Evolutionary conservation across 2,329 filamentous ascomycete genomes (phyloP), one percentile per base, ranked within the genome.

Genomic region (Aspergillus neotritici): DNA sequence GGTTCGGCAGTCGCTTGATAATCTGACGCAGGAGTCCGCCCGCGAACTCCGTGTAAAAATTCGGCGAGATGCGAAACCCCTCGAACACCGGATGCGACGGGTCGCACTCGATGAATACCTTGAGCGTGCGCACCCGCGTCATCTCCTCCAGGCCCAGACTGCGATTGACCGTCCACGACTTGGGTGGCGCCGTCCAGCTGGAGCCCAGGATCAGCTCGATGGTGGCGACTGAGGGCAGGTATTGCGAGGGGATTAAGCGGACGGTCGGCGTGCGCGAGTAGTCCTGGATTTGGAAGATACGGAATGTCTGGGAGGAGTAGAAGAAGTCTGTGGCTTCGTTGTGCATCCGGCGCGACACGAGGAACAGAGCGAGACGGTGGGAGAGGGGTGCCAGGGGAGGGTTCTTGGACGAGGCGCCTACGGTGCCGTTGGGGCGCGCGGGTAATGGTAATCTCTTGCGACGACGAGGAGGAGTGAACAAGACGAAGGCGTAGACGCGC

Each of bases 101-200:
- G 56, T 82, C 79, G 41, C 71, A 69, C 52, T 80, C 74, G 7
- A 82, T 69, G 48, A 81, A 80, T 6, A 83, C 65, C 48, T 74
- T 76, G 36, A 83, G 56, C 4, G 64, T 67, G 34, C 71, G 66
- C 6, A 77, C 60, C 32, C 67, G 68, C 11, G 51, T 63, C 62
- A 73, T 71, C 32, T 77, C 71, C 3, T 61, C 56, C 30, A 81
- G 55, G 0, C 78, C 76, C 6, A 81, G 64, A 1, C 65, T 53
- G 11, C 66, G 60, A 37, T 72, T 69, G 12, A 77, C 71, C 13
- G 69, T 69, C 73, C 79, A 82, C 41, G 69, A 69, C 39, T 66
- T 66, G 11, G 79, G 79, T 16, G 78, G 77, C 31, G 67, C 67
- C 3, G 70, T 77, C 76, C 79, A 82, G 42, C 77, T 78, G 3